Base-by-base conservation (phyloP, 768 basidiomycete genomes). In the Boletus sp. region DNA sequence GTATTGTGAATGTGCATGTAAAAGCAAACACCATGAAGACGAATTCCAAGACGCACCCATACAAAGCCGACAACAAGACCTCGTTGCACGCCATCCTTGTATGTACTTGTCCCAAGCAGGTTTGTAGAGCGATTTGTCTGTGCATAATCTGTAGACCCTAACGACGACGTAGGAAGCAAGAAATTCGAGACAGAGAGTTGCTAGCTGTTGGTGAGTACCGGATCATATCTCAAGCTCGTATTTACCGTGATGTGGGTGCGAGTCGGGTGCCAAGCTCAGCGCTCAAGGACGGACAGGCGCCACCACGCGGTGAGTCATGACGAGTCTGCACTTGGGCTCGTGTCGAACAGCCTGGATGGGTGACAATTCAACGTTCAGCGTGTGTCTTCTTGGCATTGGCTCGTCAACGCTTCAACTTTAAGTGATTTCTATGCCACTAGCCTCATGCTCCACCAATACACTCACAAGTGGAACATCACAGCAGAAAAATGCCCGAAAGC, bases 81-180 rank as follows among this genome's bases (percentile, higher is more conserved):
- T 18, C 93, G 76, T 46, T 79, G 67, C 2, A 83, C 81, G 0
- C 89, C 94, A 71, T 95, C 87, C 60, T 78, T n/a, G n/a, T n/a
- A n/a, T 82, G 68, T 92, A 90, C 73, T 92, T 94, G 66, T 89
- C 75, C 91, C 94, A 92, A 7, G 89, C 85, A 5, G 93, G 92
- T 28, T 77, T 74, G 57, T 83, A 86, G 35, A 96, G 75, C 14
- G 73, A 73, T 40, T 80, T 77, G 70, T 95, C 93, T 0, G 89
- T 92, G 64, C 85, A 79, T 6, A 97, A 76, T 30, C 94, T 77
- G 71, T 95, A 96, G 17, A 86, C 81, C 0, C 94, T 94, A 0
- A 97, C 92, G 5, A 92, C 72, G 46, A 87, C 84, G 69, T 97
- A 97, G 4, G 87, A 86, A 0, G 94, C 90, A 0, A 92, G 85